phyloP scores from a whole-genome alignment of 2,329 filamentous ascomycete species.

The Phialocephala sp. region DNA sequence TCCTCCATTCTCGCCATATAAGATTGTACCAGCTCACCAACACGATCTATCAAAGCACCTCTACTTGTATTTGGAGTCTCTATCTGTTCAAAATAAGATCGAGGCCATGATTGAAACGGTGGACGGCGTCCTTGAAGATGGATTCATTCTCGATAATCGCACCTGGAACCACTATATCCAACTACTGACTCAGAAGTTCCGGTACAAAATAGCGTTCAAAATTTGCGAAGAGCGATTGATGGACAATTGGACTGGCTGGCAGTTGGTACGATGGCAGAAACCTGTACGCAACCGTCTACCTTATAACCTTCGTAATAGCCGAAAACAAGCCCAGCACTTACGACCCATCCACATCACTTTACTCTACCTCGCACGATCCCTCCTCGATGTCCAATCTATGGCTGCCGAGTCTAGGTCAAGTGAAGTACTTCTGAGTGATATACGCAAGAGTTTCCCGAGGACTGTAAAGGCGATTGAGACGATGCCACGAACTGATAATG shows the following conservation, averaged over 20 bases:
- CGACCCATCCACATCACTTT: conserved; percentile 41
- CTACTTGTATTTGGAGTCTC: conserved; percentile 54
- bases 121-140: conserved; percentile 57
- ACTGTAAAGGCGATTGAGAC: conserved; percentile 40
- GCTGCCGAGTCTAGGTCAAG: conserved; percentile 36
- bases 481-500: conserved; percentile 38
- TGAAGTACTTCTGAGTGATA: conserved; percentile 34
- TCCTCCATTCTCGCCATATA: not conserved
- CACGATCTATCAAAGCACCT: conserved; percentile 51
- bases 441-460: conserved; percentile 40
- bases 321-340: conserved; percentile 35
- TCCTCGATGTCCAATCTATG: conserved; percentile 38
- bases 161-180: conserved; percentile 85
- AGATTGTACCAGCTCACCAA: conserved; percentile 42
- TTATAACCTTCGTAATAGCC: conserved; percentile 32
- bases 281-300: conserved; percentile 37
- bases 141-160: conserved; percentile 75
- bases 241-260: conserved; percentile 79
- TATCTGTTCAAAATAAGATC: conserved; percentile 59
- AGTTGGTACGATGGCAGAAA: conserved; percentile 30
- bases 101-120: conserved; percentile 56
- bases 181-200: conserved; percentile 64
- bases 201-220: conserved; percentile 70
- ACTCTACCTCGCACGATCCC: conserved; percentile 38
- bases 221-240: conserved; percentile 81